A percentile compares a stretch with the other conserved stretches of the same genome.
Evolutionary conservation across 2,329 filamentous ascomycete species (phyloP).

Genomic region (Aspergillus brunneoviolaceus): DNA sequence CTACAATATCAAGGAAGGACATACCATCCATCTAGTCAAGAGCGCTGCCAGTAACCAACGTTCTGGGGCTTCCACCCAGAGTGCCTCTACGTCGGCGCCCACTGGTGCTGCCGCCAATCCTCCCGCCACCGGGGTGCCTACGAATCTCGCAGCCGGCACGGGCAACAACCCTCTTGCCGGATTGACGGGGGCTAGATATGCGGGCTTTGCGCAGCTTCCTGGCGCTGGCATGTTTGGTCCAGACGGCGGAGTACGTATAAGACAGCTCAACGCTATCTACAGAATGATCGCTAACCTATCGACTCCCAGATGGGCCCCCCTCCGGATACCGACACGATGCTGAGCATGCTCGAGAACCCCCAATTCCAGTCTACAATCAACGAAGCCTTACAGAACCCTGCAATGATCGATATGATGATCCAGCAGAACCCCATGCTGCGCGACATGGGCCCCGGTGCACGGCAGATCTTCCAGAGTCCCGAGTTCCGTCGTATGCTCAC

Average conservation of each 20-base stretch:
- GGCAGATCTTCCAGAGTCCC: constrained; percentile 83
- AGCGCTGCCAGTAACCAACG: constrained; percentile 83
- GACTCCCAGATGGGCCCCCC: constrained; percentile 78
- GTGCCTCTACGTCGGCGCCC: constrained; percentile 37
- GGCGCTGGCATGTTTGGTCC: constrained; percentile 87
- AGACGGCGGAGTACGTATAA: constrained; percentile 78
- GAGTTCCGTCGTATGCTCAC: constrained; percentile 91
- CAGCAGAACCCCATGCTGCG: constrained; percentile 82
- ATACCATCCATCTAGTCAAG: constrained; percentile 96
- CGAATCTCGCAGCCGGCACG: constrained; percentile 50
- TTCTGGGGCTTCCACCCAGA: constrained; percentile 55
- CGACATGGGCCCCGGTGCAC: constrained; percentile 68
- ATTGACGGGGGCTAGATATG: constrained; percentile 88
- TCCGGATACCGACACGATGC: constrained; percentile 75
- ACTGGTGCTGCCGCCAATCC: constrained; percentile 34
- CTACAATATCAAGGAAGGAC: constrained; percentile 94
- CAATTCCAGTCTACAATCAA: constrained; percentile 85
- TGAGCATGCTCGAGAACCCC: constrained; percentile 84
- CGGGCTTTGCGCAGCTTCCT: constrained; percentile 85
- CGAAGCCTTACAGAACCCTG: constrained; percentile 93
- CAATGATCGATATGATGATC: constrained; percentile 91
- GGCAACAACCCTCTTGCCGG: constrained; percentile 88
- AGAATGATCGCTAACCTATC: constrained; percentile 16
- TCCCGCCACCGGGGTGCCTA: constrained; percentile 44
- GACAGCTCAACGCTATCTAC: background rate